A percentile compares a stretch with the other conserved stretches of the same genome.
These are phyloP conservation scores for Solanum gandarillasii DNA, from an alignment of 257 asterid genomes.

Conservation along the genomic window DNA sequence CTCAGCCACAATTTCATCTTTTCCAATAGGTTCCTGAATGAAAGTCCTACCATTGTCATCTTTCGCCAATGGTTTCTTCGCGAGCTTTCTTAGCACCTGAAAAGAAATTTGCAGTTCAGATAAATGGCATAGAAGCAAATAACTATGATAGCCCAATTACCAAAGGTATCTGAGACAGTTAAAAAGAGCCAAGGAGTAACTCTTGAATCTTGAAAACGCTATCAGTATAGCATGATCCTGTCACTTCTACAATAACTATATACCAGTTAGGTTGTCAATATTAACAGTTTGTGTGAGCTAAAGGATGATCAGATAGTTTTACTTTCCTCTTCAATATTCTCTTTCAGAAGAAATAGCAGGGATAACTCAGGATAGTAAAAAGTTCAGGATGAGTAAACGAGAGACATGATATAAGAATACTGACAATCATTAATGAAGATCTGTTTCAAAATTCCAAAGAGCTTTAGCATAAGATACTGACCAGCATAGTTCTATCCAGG, in stretches of 20 bases:
- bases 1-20: conserved; percentile 78
- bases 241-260: background rate
- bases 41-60: conserved; percentile 36
- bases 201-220: background rate
- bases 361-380: background rate
- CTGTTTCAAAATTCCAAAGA: background rate
- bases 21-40: conserved; percentile 64
- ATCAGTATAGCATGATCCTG: background rate
- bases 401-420: background rate
- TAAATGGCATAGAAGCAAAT: background rate
- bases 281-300: background rate
- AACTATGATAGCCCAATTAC: background rate
- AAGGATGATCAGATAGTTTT: background rate
- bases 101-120: background rate
- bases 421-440: background rate
- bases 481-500: conserved; percentile 63
- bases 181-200: background rate
- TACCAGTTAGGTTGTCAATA: background rate
- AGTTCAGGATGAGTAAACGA: background rate
- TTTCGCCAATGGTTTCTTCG: conserved; percentile 16
- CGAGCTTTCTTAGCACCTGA: conserved; percentile 61
- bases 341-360: background rate
- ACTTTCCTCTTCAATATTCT: background rate
- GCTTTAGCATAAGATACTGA: conserved; percentile 22
- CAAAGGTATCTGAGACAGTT: background rate